Evolutionary conservation across 805 yeast species (phyloP).

Genomic region (Candida nitratophila): DNA sequence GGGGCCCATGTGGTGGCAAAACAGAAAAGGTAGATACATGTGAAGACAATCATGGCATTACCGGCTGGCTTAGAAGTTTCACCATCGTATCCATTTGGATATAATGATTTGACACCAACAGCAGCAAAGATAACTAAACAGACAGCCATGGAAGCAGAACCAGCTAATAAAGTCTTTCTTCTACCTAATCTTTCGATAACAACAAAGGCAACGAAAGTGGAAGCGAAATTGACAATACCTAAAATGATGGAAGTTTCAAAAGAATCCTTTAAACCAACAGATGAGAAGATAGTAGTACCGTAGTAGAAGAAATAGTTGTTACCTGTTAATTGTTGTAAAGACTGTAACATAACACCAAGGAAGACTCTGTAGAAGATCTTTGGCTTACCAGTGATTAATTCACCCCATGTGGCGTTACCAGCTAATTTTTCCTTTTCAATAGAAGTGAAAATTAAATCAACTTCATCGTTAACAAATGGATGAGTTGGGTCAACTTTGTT

Average conservation of each 20-base stretch:
- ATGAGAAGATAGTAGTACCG: slow-evolving; percentile 54
- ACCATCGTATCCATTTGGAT: slow-evolving; percentile 31
- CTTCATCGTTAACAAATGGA: slow-evolving; percentile 25
- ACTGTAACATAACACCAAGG: slow-evolving; percentile 50
- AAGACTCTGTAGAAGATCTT: slow-evolving; percentile 32
- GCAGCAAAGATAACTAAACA: slow-evolving; percentile 54
- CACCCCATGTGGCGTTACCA: slow-evolving; percentile 45
- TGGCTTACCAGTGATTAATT: slow-evolving; percentile 44
- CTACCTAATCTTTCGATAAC: slow-evolving; percentile 57
- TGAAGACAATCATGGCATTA: slow-evolving; percentile 44
- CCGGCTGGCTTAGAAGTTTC: slow-evolving; percentile 34
- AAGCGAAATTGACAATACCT: slow-evolving; percentile 39
- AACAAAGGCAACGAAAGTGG: slow-evolving; percentile 46
- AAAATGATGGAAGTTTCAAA: slow-evolving; percentile 35
- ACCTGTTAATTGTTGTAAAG: slow-evolving; percentile 69
- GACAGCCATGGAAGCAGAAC: slow-evolving; percentile 56
- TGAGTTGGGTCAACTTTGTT: slow-evolving; percentile 29
- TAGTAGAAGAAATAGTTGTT: slow-evolving; percentile 67
- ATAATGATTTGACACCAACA: slow-evolving; percentile 36
- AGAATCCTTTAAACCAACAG: slow-evolving; percentile 41
- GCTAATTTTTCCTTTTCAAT: slow-evolving; percentile 41
- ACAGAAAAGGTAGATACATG: slow-evolving; percentile 57
- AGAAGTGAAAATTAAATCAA: slow-evolving; percentile 34
- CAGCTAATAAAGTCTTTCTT: slow-evolving; percentile 51
- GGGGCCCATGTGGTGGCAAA: slow-evolving; percentile 81